These are phyloP conservation scores for Talaromyces verruculosus DNA, from an alignment of 2,329 filamentous ascomycete species.

Conservation along the genomic window DNA sequence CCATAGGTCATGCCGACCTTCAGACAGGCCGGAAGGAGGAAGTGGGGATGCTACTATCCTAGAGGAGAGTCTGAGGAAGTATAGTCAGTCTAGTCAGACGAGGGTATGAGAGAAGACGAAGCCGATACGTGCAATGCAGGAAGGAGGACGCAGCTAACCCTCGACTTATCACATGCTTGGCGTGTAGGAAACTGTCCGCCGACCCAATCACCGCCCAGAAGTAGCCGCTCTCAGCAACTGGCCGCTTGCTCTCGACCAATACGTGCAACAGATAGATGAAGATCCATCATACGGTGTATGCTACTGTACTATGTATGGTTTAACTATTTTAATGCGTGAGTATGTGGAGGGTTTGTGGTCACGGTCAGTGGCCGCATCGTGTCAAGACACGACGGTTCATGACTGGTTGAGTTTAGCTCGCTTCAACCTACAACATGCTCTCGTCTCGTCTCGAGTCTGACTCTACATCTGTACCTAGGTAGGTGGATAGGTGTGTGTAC, in stretches of 20 bases:
- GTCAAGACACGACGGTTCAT: background rate
- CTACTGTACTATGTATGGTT: background rate
- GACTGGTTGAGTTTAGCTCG: background rate
- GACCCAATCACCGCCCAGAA: constrained; percentile 2
- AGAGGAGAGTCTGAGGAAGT: background rate
- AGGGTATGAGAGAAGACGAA: background rate
- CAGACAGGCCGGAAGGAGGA: background rate
- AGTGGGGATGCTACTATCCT: background rate
- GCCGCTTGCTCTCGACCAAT: background rate
- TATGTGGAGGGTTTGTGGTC: background rate
- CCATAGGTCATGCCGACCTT: background rate
- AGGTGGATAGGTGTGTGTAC: background rate
- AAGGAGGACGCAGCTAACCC: constrained; percentile 3
- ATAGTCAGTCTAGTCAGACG: background rate
- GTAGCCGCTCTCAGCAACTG: constrained; percentile 8
- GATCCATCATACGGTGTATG: background rate
- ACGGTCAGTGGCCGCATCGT: background rate
- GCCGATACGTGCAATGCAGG: constrained; percentile 11
- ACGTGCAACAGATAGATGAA: constrained; percentile 10
- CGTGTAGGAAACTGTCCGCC: background rate
- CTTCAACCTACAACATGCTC: background rate
- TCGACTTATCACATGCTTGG: constrained; percentile 12
- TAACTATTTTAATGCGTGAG: too few relatives aligned
- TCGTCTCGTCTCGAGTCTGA: background rate
- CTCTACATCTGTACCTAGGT: background rate